phyloP scores from a whole-genome alignment of 192 early-diverging fungal species.

The Backusella macrospora region DNA sequence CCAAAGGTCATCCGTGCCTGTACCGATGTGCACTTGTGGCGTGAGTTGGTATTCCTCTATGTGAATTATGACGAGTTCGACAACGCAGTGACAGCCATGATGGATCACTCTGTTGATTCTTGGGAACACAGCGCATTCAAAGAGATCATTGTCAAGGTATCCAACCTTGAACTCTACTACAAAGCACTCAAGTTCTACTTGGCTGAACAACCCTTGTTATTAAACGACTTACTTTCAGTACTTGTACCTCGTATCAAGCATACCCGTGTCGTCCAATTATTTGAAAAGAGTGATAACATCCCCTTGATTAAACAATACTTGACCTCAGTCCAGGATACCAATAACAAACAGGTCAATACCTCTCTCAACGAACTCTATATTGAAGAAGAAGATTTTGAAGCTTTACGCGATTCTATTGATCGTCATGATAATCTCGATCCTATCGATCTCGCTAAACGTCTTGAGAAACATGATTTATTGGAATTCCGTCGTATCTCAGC shows the following conservation, averaged over 20 bases:
- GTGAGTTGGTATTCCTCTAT: constrained; percentile 97
- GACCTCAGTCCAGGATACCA: constrained; percentile 87
- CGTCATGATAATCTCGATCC: constrained; percentile 95
- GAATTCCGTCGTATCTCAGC: constrained; percentile 98
- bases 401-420: constrained; percentile 93
- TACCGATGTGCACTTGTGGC: constrained; percentile 93
- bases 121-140: constrained; percentile 98
- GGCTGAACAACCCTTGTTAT: constrained; percentile 93
- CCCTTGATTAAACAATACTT: constrained; percentile 97
- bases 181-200: constrained; percentile 96
- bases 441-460: constrained; percentile 82
- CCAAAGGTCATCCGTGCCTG: constrained; percentile 98
- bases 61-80: constrained; percentile 99
- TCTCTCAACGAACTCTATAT: constrained; percentile 96
- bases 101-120: constrained; percentile 91
- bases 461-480: constrained; percentile 97
- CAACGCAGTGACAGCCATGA: constrained; percentile 95
- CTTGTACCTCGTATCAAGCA: constrained; percentile 94
- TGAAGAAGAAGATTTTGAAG: constrained; percentile 97
- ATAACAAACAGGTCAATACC: constrained; percentile 94
- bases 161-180: constrained; percentile 98
- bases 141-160: constrained; percentile 96
- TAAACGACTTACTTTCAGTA: constrained; percentile 90
- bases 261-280: constrained; percentile 95
- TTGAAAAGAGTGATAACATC: constrained; percentile 97